These are phyloP conservation scores for Heliamphora pulchella DNA, from an alignment of 179 eudicot genomes.

Conservation along the genomic window DNA sequence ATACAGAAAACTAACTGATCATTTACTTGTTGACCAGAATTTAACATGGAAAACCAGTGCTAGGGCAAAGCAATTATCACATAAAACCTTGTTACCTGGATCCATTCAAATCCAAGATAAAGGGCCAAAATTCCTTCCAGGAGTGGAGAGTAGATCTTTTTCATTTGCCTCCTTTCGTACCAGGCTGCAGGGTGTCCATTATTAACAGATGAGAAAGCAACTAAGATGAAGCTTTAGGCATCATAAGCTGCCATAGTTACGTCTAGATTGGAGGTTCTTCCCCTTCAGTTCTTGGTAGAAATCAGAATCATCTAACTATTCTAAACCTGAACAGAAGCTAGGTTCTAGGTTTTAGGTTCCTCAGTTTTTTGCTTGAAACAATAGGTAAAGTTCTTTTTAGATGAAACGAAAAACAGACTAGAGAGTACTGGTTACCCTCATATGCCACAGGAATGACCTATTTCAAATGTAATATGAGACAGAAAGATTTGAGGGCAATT, in stretches of 20 bases:
- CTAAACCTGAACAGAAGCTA: not conserved
- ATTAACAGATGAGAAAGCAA: not conserved
- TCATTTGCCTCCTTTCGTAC: slow-evolving; percentile 95
- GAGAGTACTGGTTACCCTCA: too few relatives aligned
- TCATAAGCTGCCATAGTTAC: not conserved
- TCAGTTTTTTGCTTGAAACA: too few relatives aligned
- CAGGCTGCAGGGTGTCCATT: slow-evolving; percentile 51
- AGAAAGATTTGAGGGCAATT: not conserved
- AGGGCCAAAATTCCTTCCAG: slow-evolving; percentile 82
- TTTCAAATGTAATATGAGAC: not conserved
- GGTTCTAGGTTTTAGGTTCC: too few relatives aligned
- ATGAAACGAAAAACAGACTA: too few relatives aligned
- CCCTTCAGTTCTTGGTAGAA: not conserved
- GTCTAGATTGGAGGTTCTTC: not conserved
- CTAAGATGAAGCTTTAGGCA: not conserved
- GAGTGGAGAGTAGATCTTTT: slow-evolving; percentile 87
- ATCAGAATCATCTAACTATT: not conserved
- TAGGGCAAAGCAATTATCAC: not conserved
- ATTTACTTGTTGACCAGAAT: not conserved
- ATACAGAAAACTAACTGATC: not conserved
- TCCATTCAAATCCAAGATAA: slow-evolving; percentile 97
- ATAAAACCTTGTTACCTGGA: slow-evolving; percentile 43
- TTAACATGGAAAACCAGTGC: not conserved
- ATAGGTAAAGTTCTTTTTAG: too few relatives aligned
- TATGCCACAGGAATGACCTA: too few relatives aligned